Conservation (phyloP, 1,284 basidiomycete species). For the Leucoagaricus sp. region DNA sequence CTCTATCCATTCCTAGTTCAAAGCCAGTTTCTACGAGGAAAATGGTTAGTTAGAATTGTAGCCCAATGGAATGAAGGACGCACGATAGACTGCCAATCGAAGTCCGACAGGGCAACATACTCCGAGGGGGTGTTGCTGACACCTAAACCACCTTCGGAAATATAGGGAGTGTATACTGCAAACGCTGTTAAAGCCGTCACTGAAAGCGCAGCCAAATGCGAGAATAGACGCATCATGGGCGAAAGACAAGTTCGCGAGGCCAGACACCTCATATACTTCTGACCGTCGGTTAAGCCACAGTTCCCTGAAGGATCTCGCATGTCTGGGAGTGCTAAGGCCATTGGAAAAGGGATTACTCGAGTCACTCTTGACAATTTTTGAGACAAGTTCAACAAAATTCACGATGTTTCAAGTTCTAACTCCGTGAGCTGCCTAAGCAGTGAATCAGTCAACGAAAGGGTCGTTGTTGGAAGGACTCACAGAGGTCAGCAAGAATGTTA, state of each 20-base stretch:
- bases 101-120: slow-evolving; percentile 53
- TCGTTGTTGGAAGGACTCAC: background rate
- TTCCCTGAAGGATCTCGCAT: too few relatives aligned
- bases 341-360: background rate
- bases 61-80: slow-evolving; percentile 11
- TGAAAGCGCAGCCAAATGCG: background rate
- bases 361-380: background rate
- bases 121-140: slow-evolving; percentile 45
- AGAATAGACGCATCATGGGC: background rate
- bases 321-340: too few relatives aligned
- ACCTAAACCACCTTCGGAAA: slow-evolving; percentile 28
- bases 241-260: too few relatives aligned
- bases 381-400: background rate
- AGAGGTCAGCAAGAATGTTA: too few relatives aligned
- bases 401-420: background rate
- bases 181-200: background rate
- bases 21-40: slow-evolving; percentile 44
- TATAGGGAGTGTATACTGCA: slow-evolving; percentile 18
- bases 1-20: slow-evolving; percentile 66
- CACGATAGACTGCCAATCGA: slow-evolving; percentile 63
- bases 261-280: too few relatives aligned
- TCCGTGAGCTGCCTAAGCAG: too few relatives aligned
- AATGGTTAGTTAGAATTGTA: background rate
- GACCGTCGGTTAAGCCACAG: too few relatives aligned
- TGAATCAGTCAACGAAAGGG: background rate